phyloP scores from a whole-genome alignment of 257 asterid genomes.

The Dorcoceras hygrometricum region DNA sequence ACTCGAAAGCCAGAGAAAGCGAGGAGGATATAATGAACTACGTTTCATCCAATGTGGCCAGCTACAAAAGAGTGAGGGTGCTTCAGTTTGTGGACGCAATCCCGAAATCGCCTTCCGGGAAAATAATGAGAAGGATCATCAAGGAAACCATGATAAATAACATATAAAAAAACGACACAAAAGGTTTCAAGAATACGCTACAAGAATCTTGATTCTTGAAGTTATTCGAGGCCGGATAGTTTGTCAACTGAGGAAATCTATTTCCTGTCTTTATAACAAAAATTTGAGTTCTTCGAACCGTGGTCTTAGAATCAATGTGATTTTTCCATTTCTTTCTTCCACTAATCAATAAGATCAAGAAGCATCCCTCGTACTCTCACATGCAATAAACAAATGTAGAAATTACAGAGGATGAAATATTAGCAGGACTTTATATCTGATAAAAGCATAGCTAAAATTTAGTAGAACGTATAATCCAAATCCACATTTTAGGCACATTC shows the following conservation, averaged over 20 bases:
- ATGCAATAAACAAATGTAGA: no score
- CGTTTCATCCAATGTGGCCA: constrained; percentile 65
- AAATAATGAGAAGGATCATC: constrained; percentile 76
- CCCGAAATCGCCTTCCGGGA: constrained; percentile 91
- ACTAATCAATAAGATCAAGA: no score
- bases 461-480: no score
- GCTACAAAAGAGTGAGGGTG: constrained; percentile 58
- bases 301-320: no score
- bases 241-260: not conserved
- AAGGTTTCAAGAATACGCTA: not conserved
- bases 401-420: no score
- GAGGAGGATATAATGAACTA: constrained; percentile 68
- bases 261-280: no score
- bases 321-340: not conserved
- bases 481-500: no score
- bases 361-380: no score
- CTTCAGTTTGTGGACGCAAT: constrained; percentile 68
- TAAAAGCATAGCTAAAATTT: no score
- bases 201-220: not conserved
- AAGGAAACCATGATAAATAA: constrained; percentile 56
- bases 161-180: not conserved
- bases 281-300: not conserved
- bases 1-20: constrained; percentile 47
- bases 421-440: no score
- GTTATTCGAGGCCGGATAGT: not conserved